Base-by-base conservation (phyloP, 805 yeast species). In the Yueomyces sp. region DNA sequence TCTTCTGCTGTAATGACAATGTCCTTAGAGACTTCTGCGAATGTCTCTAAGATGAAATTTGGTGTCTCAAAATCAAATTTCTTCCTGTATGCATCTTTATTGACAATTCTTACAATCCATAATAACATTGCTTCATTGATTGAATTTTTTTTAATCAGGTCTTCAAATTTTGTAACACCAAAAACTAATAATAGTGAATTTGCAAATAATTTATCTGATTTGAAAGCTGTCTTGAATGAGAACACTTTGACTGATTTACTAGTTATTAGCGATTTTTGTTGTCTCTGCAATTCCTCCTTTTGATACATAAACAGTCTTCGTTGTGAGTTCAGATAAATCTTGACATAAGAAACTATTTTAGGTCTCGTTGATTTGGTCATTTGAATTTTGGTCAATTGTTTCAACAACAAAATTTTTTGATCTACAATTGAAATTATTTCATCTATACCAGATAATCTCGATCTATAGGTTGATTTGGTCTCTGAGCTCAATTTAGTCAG, bases 101-200 rank as follows among this genome's bases (percentile, higher is more conserved):
- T 81, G 45, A 67, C 63, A 45, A 75, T 71, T 51, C 86, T 67
- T 34, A 82, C 73, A 28, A 82, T 63, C 76, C 81, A 83, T 37
- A 83, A 58, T 26, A 79, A 57, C 58, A 83, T 64, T 2, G 73
- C 72, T 50, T 79, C 81, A 44, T 78, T 79, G 45, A 76, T 62
- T 40, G 76, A 67, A 38, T 69, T 66, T 38, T 73, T 65, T 5
- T 62, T 62, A 2, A 70, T 52, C 12, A 82, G 52, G 40, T 74
- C 77, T 4, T 75, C 79, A 51, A 70, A 77, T 26, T 68, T 66
- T 3, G 72, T 59, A 8, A 76, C 68, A 6, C 86, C 88, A 54
- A 79, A 71, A 1, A 75, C 64, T 28, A 77, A 57, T 9, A 77
- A 56, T 27, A 82, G 58, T 2, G 84, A 69, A 47, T 73, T 73